Evolutionary conservation across 345 rosid species (phyloP), one percentile per base, ranked within the genome.

Genomic region (Corchorus olitorius): DNA sequence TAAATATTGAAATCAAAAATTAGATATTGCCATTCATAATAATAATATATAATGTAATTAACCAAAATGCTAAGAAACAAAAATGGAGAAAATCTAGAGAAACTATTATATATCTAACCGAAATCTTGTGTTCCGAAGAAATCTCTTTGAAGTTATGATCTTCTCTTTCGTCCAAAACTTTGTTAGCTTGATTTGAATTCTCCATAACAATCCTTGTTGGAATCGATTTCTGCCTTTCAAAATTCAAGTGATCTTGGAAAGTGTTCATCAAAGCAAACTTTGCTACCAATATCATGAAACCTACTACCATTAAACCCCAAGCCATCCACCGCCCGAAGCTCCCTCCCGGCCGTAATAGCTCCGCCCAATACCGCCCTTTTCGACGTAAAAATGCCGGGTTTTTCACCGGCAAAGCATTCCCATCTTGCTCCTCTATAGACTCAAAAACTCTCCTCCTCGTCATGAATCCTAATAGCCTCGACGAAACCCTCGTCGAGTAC

Each of bases 401-500:
- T 35, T 65, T 74, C 48, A 34, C 58, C 61, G 70, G 76, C 55
- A 61, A 48, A 3, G 33, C 11, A 37, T 39, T 41, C 59, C 60
- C 55, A 12, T 37, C 53, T 12, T 53, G 59, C 16, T 27, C 62
- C 0, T 55, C 73, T 3, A 33, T 0, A 27, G 41, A 46, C 35
- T 77, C 80, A 2, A 48, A 16, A n/a, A 75, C 72, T 11, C 82
- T 58, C 79, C 83, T 75, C 67, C 83, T 72, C 3, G 85, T 65
- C 83, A 79, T 75, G 77, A 55, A 52, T 19, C 62, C 16, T 16
- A 50, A 2, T 3, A 63, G 16, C 46, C 20, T 34, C 14, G 43
- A 49, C 7, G 58, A 49, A 14, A 69, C 20, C 14, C 8, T 19
- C 22, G 8, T 37, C 9, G 45, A 45, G 56, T 56, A 10, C 39